Evolutionary conservation across 2,329 filamentous ascomycete species (phyloP).

Genomic region (Tolypocladium ovalisporum): DNA sequence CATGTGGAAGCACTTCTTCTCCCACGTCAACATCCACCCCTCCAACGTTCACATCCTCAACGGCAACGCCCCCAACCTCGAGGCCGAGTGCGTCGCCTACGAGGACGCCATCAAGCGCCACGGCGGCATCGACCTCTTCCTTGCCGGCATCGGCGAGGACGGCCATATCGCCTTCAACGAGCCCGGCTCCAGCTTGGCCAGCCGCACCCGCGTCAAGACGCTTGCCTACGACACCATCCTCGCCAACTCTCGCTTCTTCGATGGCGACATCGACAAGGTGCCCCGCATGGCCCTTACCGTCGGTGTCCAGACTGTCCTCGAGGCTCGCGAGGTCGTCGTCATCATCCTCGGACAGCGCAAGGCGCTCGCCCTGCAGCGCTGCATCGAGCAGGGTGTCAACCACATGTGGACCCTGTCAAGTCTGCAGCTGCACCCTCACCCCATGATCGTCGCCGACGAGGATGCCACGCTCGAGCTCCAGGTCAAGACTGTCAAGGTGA

Average conservation of each 20-base stretch:
- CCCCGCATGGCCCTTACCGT: conserved; percentile 77
- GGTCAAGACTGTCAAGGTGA: conserved; percentile 60
- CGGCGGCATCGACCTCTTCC: conserved; percentile 77
- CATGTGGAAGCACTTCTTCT: conserved; percentile 91
- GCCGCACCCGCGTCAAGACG: conserved; percentile 75
- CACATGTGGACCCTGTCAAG: conserved; percentile 86
- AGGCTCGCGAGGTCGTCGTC: conserved; percentile 70
- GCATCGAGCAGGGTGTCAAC: conserved; percentile 72
- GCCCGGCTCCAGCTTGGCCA: conserved; percentile 67
- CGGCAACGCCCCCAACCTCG: conserved; percentile 66
- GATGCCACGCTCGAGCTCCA: conserved; percentile 64
- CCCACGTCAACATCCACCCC: conserved; percentile 69
- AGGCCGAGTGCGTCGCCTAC: conserved; percentile 68
- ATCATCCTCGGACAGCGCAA: conserved; percentile 78
- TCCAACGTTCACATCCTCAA: conserved; percentile 77
- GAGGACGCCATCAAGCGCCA: conserved; percentile 64
- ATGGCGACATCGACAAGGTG: conserved; percentile 60
- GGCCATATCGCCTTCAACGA: conserved; percentile 90
- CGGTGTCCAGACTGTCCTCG: conserved; percentile 72
- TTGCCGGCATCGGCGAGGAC: conserved; percentile 76
- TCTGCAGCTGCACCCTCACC: conserved; percentile 69
- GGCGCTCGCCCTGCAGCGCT: conserved; percentile 66
- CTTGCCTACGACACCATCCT: conserved; percentile 79
- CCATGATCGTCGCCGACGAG: conserved; percentile 75
- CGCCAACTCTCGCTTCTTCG: conserved; percentile 78